A percentile compares a stretch with the other conserved stretches of the same genome.
Evolutionary conservation across 306 rosid species (phyloP).

Genomic region (Malus orientalis): DNA sequence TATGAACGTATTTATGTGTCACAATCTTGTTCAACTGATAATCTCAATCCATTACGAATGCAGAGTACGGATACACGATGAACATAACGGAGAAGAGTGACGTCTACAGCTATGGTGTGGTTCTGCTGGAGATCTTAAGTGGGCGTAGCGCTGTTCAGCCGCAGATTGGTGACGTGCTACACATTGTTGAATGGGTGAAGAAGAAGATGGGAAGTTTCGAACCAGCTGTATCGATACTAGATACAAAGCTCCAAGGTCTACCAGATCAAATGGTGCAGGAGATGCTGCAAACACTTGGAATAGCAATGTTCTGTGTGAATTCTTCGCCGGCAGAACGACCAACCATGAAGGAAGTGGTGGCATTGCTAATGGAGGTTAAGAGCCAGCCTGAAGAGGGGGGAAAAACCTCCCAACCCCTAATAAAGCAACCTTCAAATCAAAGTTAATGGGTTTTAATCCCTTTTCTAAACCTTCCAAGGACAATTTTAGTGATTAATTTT

Average conservation of each 20-base stretch:
- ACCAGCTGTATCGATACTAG: constrained; percentile 78
- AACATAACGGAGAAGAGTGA: constrained; percentile 99
- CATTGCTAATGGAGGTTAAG: constrained; percentile 83
- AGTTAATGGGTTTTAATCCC: constrained; percentile 18
- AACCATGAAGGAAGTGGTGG: constrained; percentile 96
- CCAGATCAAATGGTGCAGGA: constrained; percentile 98
- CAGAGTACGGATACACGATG: constrained; percentile 97
- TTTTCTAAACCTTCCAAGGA: constrained; percentile 22
- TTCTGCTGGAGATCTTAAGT: constrained; percentile 78
- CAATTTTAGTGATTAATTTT: constrained; percentile 25
- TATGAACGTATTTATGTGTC: background rate
- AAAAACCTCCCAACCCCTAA: constrained; percentile 90
- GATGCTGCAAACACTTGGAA: constrained; percentile 98
- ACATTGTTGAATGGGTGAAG: constrained; percentile 99
- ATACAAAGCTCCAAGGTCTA: constrained; percentile 72
- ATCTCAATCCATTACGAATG: background rate
- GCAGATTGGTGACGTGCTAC: constrained; percentile 69
- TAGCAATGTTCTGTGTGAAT: constrained; percentile 96
- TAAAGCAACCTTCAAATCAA: constrained; percentile 77
- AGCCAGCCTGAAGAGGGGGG: constrained; percentile 82
- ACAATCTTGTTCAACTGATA: background rate
- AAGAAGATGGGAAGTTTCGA: constrained; percentile 97
- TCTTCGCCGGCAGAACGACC: constrained; percentile 81
- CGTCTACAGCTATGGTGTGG: constrained; percentile 94
- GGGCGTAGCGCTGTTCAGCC: constrained; percentile 82